Conservation (phyloP, 192 early-diverging fungal genomes). For the Phycomyces nitens region DNA sequence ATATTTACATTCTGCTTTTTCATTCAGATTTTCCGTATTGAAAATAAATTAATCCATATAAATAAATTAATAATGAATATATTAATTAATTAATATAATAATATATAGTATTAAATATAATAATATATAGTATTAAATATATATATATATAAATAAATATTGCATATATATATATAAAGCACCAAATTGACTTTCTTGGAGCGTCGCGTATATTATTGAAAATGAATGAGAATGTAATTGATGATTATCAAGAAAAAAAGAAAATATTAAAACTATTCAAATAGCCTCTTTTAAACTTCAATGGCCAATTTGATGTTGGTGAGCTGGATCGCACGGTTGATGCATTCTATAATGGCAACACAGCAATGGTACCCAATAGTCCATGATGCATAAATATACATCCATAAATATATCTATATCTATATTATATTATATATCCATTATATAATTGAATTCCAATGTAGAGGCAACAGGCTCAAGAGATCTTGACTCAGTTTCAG, state of each 20-base stretch:
- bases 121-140: too few relatives aligned
- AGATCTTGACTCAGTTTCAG: conserved; percentile 18
- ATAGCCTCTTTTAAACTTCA: conserved; percentile 7
- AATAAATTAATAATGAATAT: too few relatives aligned
- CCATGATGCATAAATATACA: too few relatives aligned
- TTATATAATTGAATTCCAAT: neutral
- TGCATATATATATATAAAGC: too few relatives aligned
- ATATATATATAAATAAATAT: too few relatives aligned
- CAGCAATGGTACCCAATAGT: conserved; percentile 6
- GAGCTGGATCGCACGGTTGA: conserved; percentile 16
- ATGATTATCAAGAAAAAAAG: too few relatives aligned
- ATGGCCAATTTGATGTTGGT: conserved; percentile 7
- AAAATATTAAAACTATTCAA: neutral
- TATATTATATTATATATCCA: neutral
- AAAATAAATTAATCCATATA: too few relatives aligned
- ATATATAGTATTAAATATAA: too few relatives aligned
- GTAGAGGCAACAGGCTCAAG: conserved; percentile 16
- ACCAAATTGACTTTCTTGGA: neutral
- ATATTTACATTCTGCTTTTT: neutral
- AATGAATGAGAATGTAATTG: neutral
- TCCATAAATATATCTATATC: too few relatives aligned
- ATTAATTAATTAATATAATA: neutral
- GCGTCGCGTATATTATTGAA: neutral
- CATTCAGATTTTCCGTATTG: too few relatives aligned
- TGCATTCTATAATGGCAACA: conserved; percentile 25